These are phyloP conservation scores for Naegleria gruberi DNA, from an alignment of 208 protist species.

Conservation along the genomic window DNA sequence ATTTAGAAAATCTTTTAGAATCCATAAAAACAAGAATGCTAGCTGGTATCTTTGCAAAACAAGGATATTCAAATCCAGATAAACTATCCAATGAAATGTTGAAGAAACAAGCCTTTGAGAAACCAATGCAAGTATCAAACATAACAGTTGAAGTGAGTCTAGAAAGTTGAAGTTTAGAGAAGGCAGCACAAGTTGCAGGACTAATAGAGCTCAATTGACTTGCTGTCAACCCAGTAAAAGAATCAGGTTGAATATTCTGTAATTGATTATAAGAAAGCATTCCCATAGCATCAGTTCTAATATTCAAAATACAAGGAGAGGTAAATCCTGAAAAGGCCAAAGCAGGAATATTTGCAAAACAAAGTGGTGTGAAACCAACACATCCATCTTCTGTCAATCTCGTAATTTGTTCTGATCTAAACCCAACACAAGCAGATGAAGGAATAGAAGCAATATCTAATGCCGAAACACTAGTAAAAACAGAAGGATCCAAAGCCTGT, in stretches of 20 bases:
- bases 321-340: background rate
- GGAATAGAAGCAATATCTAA: background rate
- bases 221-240: background rate
- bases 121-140: background rate
- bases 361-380: background rate
- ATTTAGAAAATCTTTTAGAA: background rate
- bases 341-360: background rate
- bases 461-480: background rate
- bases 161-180: background rate
- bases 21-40: background rate
- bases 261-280: background rate
- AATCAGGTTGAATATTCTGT: background rate
- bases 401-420: background rate
- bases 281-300: background rate
- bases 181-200: background rate
- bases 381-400: background rate
- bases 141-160: background rate
- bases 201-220: background rate
- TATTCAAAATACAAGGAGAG: background rate
- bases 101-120: background rate
- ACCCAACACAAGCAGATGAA: background rate
- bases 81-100: background rate
- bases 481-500: background rate
- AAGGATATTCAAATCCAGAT: background rate
- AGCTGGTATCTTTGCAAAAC: background rate